Evolutionary conservation across 2,329 filamentous ascomycete genomes (phyloP).

Genomic region (Periconia sp.): DNA sequence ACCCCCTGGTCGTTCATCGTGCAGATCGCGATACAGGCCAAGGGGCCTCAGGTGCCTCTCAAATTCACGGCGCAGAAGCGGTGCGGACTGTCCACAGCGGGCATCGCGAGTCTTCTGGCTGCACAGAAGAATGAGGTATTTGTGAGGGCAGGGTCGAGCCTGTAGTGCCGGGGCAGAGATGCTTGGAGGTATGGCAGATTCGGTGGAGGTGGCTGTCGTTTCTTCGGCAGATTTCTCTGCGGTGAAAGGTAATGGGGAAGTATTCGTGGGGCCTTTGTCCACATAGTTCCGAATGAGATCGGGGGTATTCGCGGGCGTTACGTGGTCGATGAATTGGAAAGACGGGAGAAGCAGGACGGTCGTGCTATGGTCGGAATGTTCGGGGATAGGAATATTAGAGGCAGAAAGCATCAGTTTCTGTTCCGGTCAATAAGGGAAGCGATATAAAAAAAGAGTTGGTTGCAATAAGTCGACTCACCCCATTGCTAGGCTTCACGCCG

Average conservation of each 20-base stretch:
- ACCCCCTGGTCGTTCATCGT: conserved; percentile 86
- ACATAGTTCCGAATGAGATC: conserved; percentile 72
- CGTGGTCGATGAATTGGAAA: conserved; percentile 80
- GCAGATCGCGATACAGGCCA: conserved; percentile 80
- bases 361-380: conserved; percentile 64
- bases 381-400: conserved; percentile 82
- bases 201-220: conserved; percentile 9
- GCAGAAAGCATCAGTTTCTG: conserved; percentile 88
- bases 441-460: neutral
- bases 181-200: conserved; percentile 24
- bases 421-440: neutral
- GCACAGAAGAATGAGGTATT: conserved; percentile 87
- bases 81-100: conserved; percentile 90
- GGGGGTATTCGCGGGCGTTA: conserved; percentile 73
- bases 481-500: conserved; percentile 63
- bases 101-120: conserved; percentile 93
- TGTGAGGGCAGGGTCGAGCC: conserved; percentile 74
- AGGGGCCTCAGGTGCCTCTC: conserved; percentile 84
- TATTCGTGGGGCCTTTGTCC: conserved; percentile 72
- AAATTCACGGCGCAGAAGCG: conserved; percentile 83
- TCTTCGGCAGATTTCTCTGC: conserved; percentile 12
- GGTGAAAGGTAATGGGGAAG: conserved; percentile 55
- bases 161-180: conserved; percentile 48
- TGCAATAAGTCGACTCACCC: conserved; percentile 55
- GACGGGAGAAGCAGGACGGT: conserved; percentile 81